Evolutionary conservation across 352 stramenopile species (phyloP).

Genomic region (Phytophthora meadii): DNA sequence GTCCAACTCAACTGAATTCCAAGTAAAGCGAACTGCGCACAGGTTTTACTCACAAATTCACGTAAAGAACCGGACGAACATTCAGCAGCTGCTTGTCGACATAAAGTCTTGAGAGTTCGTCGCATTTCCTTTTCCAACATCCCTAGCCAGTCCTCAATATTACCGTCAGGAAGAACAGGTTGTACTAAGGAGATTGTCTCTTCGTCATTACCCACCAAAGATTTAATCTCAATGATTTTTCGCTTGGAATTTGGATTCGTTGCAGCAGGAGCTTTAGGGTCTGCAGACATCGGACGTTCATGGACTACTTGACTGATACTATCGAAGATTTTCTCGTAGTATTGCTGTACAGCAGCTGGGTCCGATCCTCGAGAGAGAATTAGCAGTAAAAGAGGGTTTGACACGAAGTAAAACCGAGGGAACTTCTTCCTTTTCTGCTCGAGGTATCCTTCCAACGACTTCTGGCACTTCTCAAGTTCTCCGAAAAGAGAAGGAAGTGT

Average conservation of each 20-base stretch:
- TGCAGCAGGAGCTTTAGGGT: slow-evolving; percentile 8
- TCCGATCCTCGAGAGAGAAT: slow-evolving; percentile 90
- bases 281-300: slow-evolving; percentile 37
- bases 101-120: slow-evolving; percentile 68
- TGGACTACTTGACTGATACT: slow-evolving; percentile 81
- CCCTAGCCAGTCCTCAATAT: slow-evolving; percentile 87
- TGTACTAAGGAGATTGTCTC: slow-evolving; percentile 73
- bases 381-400: slow-evolving; percentile 90
- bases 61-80: slow-evolving; percentile 53
- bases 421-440: slow-evolving; percentile 93
- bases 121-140: slow-evolving; percentile 79
- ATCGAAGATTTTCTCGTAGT: slow-evolving; percentile 92
- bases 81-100: slow-evolving; percentile 63
- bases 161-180: slow-evolving; percentile 67
- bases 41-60: slow-evolving; percentile 80
- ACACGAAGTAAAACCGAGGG: slow-evolving; percentile 93
- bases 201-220: slow-evolving; percentile 69
- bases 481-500: slow-evolving; percentile 89
- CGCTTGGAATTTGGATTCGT: slow-evolving; percentile 46
- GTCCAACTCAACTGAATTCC: slow-evolving; percentile 86
- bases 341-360: slow-evolving; percentile 77
- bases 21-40: slow-evolving; percentile 75
- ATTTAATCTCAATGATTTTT: slow-evolving; percentile 83
- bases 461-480: slow-evolving; percentile 93
- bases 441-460: slow-evolving; percentile 91